Evolutionary conservation across 208 protist species (phyloP).

Genomic region (Wallacemonas sp.): DNA sequence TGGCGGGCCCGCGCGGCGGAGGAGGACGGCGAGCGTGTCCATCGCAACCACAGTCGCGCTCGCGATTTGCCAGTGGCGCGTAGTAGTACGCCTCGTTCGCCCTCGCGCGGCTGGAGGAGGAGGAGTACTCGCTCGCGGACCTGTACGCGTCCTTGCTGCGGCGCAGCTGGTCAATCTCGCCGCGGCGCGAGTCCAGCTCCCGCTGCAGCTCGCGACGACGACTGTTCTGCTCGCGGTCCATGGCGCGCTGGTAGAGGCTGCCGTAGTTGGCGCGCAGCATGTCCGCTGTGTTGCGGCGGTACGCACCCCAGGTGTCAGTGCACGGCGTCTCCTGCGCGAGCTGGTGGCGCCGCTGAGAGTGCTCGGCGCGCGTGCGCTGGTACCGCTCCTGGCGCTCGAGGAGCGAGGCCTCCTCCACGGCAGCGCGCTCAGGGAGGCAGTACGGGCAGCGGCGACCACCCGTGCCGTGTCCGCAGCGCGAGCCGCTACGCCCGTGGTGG

Average conservation of each 20-base stretch:
- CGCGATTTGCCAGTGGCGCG: not conserved
- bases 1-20: not conserved
- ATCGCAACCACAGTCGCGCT: not conserved
- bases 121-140: conserved; percentile 12
- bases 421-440: conserved; percentile 70
- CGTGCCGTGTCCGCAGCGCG: not conserved
- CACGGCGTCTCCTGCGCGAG: conserved; percentile 24
- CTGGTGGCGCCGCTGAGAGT: conserved; percentile 24
- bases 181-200: conserved; percentile 62
- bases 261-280: conserved; percentile 63
- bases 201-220: conserved; percentile 62
- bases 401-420: conserved; percentile 56
- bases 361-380: conserved; percentile 38
- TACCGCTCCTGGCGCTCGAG: conserved; percentile 54
- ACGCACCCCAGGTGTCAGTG: conserved; percentile 10
- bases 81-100: conserved; percentile 6
- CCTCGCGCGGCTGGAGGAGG: not conserved
- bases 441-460: conserved; percentile 36
- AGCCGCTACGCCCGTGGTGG: conserved; percentile 1
- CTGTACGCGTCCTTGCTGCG: conserved; percentile 13
- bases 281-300: conserved; percentile 62
- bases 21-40: conserved; percentile 1
- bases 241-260: conserved; percentile 45
- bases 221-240: conserved; percentile 49
- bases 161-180: conserved; percentile 33